phyloP scores from a whole-genome alignment of 2,329 filamentous ascomycete genomes.

The Metarhizium guizhouense region DNA sequence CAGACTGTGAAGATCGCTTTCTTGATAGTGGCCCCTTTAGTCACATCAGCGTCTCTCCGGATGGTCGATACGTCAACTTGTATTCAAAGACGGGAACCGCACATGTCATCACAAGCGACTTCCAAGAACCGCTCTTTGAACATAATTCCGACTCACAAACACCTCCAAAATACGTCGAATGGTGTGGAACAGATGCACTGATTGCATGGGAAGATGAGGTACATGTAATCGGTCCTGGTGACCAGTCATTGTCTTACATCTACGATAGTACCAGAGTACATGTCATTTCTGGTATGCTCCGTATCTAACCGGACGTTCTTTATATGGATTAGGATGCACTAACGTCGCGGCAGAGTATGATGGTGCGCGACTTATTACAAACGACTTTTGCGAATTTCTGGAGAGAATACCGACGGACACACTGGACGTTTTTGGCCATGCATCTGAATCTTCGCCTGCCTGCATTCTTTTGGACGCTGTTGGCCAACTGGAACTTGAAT shows the following conservation, averaged over 20 bases:
- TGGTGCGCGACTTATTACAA: slow-evolving; percentile 83
- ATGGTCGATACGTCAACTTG: slow-evolving; percentile 78
- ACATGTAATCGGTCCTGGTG: slow-evolving; percentile 81
- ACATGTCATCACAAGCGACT: slow-evolving; percentile 92
- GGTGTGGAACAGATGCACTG: slow-evolving; percentile 93
- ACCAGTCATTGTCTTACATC: slow-evolving; percentile 67
- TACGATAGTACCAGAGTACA: slow-evolving; percentile 89
- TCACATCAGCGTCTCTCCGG: slow-evolving; percentile 84
- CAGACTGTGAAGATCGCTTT: slow-evolving; percentile 83
- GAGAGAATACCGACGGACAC: slow-evolving; percentile 84
- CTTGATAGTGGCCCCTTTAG: slow-evolving; percentile 88
- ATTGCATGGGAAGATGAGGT: slow-evolving; percentile 98
- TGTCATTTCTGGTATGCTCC: slow-evolving; percentile 63
- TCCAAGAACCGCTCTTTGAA: slow-evolving; percentile 84
- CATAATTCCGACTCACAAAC: slow-evolving; percentile 84
- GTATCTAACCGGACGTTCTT: neutral
- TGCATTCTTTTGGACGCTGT: slow-evolving; percentile 92
- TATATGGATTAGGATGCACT: slow-evolving; percentile 3
- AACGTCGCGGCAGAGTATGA: slow-evolving; percentile 48
- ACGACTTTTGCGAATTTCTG: slow-evolving; percentile 94
- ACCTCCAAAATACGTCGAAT: slow-evolving; percentile 78
- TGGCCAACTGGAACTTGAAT: slow-evolving; percentile 83
- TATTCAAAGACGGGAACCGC: slow-evolving; percentile 79
- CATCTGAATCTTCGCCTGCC: slow-evolving; percentile 79
- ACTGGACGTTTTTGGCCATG: slow-evolving; percentile 80